Evolutionary conservation across 2,329 filamentous ascomycete genomes (phyloP).

Genomic region (Cercospora nicotianae): DNA sequence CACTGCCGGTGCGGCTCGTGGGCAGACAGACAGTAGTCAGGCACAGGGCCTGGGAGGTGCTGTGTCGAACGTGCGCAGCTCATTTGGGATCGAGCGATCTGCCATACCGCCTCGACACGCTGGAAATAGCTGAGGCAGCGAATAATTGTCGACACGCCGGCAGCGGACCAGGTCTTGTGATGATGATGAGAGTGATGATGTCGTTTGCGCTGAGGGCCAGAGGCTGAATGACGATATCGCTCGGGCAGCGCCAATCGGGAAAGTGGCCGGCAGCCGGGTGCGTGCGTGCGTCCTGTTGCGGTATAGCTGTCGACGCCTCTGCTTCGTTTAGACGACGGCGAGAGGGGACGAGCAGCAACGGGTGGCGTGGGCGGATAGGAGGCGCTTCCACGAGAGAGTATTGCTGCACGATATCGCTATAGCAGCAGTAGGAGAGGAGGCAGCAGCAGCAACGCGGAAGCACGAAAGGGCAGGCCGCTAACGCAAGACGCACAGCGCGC

Average conservation of each 20-base stretch:
- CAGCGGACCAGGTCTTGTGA: neutral
- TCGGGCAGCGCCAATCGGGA: neutral
- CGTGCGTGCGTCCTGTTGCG: neutral
- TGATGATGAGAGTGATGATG: neutral
- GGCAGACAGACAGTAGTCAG: conserved; percentile 5
- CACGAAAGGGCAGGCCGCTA: neutral
- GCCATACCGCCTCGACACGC: neutral
- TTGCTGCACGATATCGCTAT: neutral
- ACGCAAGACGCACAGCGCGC: neutral
- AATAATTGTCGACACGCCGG: neutral
- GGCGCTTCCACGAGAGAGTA: neutral
- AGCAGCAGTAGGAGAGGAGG: neutral
- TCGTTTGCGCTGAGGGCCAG: neutral
- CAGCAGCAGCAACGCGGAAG: neutral
- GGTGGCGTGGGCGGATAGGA: neutral
- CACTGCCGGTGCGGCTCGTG: conserved; percentile 6
- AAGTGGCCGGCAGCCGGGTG: neutral
- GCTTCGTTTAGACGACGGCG: neutral
- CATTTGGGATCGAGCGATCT: neutral
- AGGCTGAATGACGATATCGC: neutral
- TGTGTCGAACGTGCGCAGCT: neutral
- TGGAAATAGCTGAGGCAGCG: neutral
- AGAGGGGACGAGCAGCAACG: neutral
- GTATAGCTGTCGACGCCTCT: neutral
- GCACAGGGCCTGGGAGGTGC: neutral